Percentiles rank a stretch among this genome's conserved stretches.
Evolutionary conservation across 768 basidiomycete species (phyloP).

Genomic region (Hygrophorus pudorinus): DNA sequence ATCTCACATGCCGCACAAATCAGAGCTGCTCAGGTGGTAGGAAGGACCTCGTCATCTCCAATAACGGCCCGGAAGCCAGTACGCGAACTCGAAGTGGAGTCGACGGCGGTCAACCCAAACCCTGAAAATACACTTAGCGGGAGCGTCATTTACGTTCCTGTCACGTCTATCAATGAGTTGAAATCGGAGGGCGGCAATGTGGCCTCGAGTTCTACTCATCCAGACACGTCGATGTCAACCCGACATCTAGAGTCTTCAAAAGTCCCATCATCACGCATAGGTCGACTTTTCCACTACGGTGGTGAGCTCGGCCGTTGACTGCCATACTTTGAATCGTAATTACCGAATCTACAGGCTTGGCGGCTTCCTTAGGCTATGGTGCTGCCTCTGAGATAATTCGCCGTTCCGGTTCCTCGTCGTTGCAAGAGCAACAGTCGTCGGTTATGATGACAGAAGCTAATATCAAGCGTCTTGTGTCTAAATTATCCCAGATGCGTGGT

Average conservation of each 20-base stretch:
- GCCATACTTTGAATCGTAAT: neutral
- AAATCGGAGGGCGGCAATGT: too few species aligned
- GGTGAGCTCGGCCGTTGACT: slow-evolving; percentile 31
- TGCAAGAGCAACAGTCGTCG: slow-evolving; percentile 28
- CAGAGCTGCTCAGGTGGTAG: slow-evolving; percentile 33
- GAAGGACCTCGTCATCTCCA: slow-evolving; percentile 11
- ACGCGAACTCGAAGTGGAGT: too few species aligned
- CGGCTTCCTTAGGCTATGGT: slow-evolving; percentile 81
- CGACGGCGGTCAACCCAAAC: too few species aligned
- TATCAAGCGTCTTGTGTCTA: slow-evolving; percentile 79
- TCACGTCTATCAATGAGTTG: neutral
- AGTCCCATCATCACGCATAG: slow-evolving; percentile 85
- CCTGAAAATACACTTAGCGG: too few species aligned
- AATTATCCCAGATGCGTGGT: slow-evolving; percentile 92
- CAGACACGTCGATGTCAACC: slow-evolving; percentile 9
- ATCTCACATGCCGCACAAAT: slow-evolving; percentile 53
- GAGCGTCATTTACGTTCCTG: too few species aligned
- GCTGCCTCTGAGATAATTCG: slow-evolving; percentile 82
- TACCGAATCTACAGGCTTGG: slow-evolving; percentile 53
- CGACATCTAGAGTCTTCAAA: slow-evolving; percentile 68
- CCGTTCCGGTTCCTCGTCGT: slow-evolving; percentile 22
- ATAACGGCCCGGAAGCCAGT: slow-evolving; percentile 7
- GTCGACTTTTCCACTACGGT: slow-evolving; percentile 89
- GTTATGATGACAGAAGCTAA: slow-evolving; percentile 90
- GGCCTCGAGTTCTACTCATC: neutral